phyloP scores from a whole-genome alignment of 495 filamentous ascomycete species.

The Penicillium cinerascens region DNA sequence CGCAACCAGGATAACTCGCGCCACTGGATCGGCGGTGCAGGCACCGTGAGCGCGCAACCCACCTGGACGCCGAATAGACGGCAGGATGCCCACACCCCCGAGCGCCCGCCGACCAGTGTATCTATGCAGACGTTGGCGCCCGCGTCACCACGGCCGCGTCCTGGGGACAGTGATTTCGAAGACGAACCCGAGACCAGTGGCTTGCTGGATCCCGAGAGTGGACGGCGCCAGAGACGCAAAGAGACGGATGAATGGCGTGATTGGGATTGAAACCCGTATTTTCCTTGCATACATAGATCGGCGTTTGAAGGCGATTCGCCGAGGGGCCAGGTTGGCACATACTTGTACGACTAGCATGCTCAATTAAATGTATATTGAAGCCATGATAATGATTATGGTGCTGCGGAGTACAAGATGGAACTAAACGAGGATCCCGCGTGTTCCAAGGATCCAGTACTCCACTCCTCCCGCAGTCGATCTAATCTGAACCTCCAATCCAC shows the following conservation, averaged over 20 bases:
- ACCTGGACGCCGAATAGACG: conserved; percentile 39
- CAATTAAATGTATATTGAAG: background rate
- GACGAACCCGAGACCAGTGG: conserved; percentile 32
- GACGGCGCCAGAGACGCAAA: conserved; percentile 2
- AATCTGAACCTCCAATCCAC: conserved; percentile 3
- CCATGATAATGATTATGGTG: no score
- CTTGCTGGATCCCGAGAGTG: conserved; percentile 14
- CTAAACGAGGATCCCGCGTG: background rate
- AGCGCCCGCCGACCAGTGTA: conserved; percentile 47
- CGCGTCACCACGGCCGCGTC: conserved; percentile 40
- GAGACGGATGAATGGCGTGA: conserved; percentile 44
- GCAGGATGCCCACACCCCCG: conserved; percentile 50
- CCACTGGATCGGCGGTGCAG: conserved; percentile 28
- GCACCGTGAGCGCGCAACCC: conserved; percentile 12
- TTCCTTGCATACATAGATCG: conserved; percentile 3
- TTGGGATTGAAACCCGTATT: conserved; percentile 33
- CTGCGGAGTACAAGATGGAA: no score
- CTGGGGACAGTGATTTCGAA: conserved; percentile 42
- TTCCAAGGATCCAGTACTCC: background rate
- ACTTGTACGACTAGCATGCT: conserved; percentile 4
- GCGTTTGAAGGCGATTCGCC: conserved; percentile 5
- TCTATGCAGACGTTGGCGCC: conserved; percentile 52
- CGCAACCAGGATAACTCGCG: conserved; percentile 37
- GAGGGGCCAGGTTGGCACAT: conserved; percentile 13
- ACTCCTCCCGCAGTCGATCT: conserved; percentile 1